Evolutionary conservation across 306 rosid genomes (phyloP).

Genomic region (Comarum palustre): DNA sequence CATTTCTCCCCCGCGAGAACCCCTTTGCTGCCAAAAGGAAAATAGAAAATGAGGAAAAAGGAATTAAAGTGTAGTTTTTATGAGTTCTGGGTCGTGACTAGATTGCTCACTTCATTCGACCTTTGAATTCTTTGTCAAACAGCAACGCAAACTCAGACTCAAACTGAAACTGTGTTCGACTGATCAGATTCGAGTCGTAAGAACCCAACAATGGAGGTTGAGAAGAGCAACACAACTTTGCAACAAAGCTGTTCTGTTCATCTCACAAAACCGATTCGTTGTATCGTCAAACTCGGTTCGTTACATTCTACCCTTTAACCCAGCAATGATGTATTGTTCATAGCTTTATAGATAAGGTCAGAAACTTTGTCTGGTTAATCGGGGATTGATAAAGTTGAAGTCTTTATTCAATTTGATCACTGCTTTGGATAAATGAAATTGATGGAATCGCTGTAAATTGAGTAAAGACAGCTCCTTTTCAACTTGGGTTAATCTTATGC

Average conservation of each 20-base stretch:
- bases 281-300: slow-evolving; percentile 83
- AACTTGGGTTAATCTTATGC: not conserved
- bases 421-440: not conserved
- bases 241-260: slow-evolving; percentile 22
- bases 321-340: not conserved
- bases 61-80: not conserved
- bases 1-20: not conserved
- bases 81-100: not conserved
- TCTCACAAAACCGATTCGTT: slow-evolving; percentile 54
- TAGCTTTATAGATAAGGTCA: not conserved
- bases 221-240: slow-evolving; percentile 20
- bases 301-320: not conserved
- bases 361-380: not conserved
- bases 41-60: not conserved
- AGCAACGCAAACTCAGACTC: not conserved
- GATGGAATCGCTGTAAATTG: not conserved
- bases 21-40: not conserved
- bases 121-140: not conserved
- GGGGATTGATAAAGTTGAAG: slow-evolving; percentile 4
- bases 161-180: not conserved
- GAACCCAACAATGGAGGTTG: slow-evolving; percentile 39
- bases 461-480: not conserved
- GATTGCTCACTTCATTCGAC: not conserved
- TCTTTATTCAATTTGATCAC: not conserved
- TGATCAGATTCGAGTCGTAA: not conserved